Evolutionary conservation across 2,329 filamentous ascomycete genomes (phyloP), one percentile per base, ranked within the genome.

Genomic region (Chrysoporthe puriensis): DNA sequence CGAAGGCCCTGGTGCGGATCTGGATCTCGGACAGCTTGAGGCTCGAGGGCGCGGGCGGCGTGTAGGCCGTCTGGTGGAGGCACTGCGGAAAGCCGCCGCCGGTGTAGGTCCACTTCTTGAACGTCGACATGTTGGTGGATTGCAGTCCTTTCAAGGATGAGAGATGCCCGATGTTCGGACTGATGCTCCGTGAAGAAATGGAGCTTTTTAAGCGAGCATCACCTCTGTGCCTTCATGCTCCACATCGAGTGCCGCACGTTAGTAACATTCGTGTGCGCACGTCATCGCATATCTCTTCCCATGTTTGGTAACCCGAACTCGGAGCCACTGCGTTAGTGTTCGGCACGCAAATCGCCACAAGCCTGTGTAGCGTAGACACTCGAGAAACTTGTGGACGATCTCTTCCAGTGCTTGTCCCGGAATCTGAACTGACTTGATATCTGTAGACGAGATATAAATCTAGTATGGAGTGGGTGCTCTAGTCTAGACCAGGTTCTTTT

Each of bases 1-100:
- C 66, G 6, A 64, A 66, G 34, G 72, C 71, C 54, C 70, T 67
- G 61, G 67, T 58, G 40, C 63, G 63, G 43, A 73, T 36, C 16
- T 70, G 59, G 6, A 73, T 64, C 36, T 69, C 56, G 14, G 58
- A 58, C 11, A 65, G 57, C 16, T 54, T 52, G 34, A 69, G 54
- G 21, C 5, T 5, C 21, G 62, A 56, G 13, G 62, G 48, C 34
- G 62, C 14, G 1, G 50, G 50, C 14, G 62, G 36, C 16, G 36
- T 43, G 62, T 32, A 63, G 34, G 62, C 57, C 26, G 62, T 56
- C 21, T 63, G 62, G n/a, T 57, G 62, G 21, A 63, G 62, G 48
- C 36, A 63, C 57, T 63, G 62, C 34, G 62, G 62, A n/a, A 63
- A 63, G 62, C 62, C 62, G 3, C 62, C 50, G 26, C 40, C 43